Conservation (phyloP, 2,329 filamentous ascomycete genomes). For the Cercospora citrullina region DNA sequence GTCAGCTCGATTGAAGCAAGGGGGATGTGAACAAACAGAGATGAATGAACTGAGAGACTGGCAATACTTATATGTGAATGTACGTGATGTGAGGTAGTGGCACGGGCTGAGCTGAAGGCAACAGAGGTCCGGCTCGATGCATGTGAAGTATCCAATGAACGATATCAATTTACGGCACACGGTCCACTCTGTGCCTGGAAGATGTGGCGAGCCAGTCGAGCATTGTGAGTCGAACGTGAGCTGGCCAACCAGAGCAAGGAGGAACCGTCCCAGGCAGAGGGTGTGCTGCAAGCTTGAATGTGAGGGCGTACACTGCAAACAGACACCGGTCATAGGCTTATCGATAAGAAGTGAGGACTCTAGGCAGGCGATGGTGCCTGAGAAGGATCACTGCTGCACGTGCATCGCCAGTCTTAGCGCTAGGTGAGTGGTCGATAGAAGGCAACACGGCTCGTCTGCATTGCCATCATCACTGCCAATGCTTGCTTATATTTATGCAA, state of each 20-base stretch:
- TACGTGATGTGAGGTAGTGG: not conserved
- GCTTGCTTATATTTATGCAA: not conserved
- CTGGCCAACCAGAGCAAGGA: conserved; percentile 1
- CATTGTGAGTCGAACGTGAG: conserved; percentile 2
- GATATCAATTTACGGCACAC: not conserved
- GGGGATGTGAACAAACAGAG: not conserved
- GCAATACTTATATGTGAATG: not conserved
- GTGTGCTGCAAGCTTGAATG: not conserved
- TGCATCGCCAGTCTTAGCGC: not conserved
- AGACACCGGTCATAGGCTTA: not conserved
- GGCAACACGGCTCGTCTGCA: not conserved
- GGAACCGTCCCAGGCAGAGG: not conserved
- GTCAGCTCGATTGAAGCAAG: not conserved
- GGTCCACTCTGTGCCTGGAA: conserved; percentile 1
- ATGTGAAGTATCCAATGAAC: not conserved
- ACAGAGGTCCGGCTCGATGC: not conserved
- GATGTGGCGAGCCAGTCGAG: not conserved
- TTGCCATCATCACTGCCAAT: not conserved
- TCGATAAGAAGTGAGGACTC: not conserved
- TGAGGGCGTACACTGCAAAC: not conserved
- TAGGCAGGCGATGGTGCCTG: conserved; percentile 14
- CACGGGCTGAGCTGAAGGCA: conserved; percentile 3
- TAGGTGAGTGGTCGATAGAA: not conserved
- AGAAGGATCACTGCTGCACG: conserved; percentile 6
- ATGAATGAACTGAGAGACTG: not conserved